Evolutionary conservation across 768 basidiomycete species (phyloP).

Genomic region (Tulasnella sp.): DNA sequence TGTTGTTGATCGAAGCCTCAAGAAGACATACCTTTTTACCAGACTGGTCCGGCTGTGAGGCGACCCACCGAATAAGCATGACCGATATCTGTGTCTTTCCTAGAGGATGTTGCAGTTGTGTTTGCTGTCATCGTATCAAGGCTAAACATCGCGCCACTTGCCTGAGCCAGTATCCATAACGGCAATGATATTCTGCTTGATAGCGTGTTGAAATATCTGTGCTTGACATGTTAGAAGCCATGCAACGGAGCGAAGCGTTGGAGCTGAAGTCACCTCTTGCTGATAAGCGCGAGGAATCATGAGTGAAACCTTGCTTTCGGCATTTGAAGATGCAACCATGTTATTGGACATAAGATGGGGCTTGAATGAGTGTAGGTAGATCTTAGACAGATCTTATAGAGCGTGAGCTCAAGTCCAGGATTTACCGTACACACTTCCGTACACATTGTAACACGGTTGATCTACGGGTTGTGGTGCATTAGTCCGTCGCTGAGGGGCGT

Average conservation of each 20-base stretch:
- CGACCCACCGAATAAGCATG: slow-evolving; percentile 65
- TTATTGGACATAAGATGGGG: neutral
- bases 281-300: slow-evolving; percentile 43
- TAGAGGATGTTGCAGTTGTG: neutral
- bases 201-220: slow-evolving; percentile 41
- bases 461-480: no score
- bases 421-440: neutral
- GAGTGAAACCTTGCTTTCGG: neutral
- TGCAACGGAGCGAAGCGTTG: neutral
- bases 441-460: neutral
- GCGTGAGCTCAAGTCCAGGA: no score
- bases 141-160: slow-evolving; percentile 7
- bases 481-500: no score
- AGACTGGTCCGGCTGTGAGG: slow-evolving; percentile 32
- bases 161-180: slow-evolving; percentile 41
- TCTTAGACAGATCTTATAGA: no score
- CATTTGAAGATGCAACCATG: neutral
- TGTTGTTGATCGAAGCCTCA: neutral
- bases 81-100: slow-evolving; percentile 48
- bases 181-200: slow-evolving; percentile 43
- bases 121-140: neutral
- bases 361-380: neutral
- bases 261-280: slow-evolving; percentile 1
- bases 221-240: neutral
- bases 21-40: slow-evolving; percentile 37